Evolutionary conservation across 1,284 basidiomycete genomes (phyloP).

Genomic region (Thecaphora thlaspeos): DNA sequence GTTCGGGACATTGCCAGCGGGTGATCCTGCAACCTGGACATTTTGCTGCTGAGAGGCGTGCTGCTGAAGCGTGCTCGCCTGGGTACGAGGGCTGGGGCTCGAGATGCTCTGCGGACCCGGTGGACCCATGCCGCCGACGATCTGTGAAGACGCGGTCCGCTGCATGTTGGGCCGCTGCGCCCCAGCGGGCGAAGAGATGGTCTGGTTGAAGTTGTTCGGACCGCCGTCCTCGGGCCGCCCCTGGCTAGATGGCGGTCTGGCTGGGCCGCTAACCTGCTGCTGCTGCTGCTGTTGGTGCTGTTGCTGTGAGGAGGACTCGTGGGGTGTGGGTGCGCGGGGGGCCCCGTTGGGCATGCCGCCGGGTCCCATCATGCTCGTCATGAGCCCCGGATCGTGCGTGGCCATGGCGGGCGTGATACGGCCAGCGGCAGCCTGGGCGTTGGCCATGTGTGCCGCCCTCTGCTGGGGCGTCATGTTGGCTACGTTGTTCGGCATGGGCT

Average conservation of each 20-base stretch:
- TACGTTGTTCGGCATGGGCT: slow-evolving; percentile 8
- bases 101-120: slow-evolving; percentile 32
- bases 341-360: slow-evolving; percentile 25
- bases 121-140: slow-evolving; percentile 44
- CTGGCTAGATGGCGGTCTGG: slow-evolving; percentile 24
- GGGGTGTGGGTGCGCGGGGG: slow-evolving; percentile 13
- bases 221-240: slow-evolving; percentile 19
- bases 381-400: slow-evolving; percentile 45
- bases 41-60: too few relatives aligned
- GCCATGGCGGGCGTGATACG: slow-evolving; percentile 45
- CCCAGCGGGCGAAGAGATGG: slow-evolving; percentile 36
- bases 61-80: slow-evolving; percentile 16
- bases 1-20: slow-evolving; percentile 22
- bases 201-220: slow-evolving; percentile 25
- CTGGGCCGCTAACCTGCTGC: slow-evolving; percentile 15
- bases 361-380: slow-evolving; percentile 48
- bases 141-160: slow-evolving; percentile 16
- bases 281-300: slow-evolving; percentile 32
- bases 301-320: too few relatives aligned
- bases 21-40: slow-evolving; percentile 11
- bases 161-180: slow-evolving; percentile 33
- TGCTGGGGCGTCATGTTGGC: slow-evolving; percentile 34
- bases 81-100: slow-evolving; percentile 32
- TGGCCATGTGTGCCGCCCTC: slow-evolving; percentile 34
- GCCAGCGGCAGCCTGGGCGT: slow-evolving; percentile 28